These are phyloP conservation scores for Boechera divaricarpa DNA, from an alignment of 345 rosid species.

Conservation along the genomic window DNA sequence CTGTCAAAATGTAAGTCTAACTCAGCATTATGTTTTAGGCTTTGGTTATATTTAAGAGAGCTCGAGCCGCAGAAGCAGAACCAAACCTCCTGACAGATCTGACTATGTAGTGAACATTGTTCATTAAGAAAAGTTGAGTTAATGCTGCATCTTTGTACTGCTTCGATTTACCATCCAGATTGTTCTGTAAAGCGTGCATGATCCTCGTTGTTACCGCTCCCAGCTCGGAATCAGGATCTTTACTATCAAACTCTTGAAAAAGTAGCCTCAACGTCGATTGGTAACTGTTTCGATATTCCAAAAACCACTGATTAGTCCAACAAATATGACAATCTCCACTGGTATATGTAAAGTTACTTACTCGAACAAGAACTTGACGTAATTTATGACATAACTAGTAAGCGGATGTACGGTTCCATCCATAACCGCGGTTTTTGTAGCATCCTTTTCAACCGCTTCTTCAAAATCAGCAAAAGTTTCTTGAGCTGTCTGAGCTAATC, in stretches of 20 bases:
- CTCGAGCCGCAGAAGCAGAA: neutral
- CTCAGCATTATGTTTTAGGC: neutral
- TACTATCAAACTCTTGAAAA: constrained; percentile 72
- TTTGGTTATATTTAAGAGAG: neutral
- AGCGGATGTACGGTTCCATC: constrained; percentile 99
- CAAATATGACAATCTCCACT: neutral
- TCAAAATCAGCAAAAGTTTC: constrained; percentile 96
- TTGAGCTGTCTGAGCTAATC: constrained; percentile 87
- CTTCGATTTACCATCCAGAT: constrained; percentile 93
- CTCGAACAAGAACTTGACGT: constrained; percentile 95
- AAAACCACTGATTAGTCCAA: constrained; percentile 9
- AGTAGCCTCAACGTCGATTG: constrained; percentile 84
- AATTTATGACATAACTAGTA: constrained; percentile 96
- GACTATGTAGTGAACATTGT: constrained; percentile 95
- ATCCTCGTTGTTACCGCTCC: constrained; percentile 77
- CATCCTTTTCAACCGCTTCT: constrained; percentile 97
- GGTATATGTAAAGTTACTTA: constrained; percentile 47
- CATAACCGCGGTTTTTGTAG: constrained; percentile 91
- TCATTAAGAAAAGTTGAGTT: constrained; percentile 95
- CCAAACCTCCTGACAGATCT: constrained; percentile 92
- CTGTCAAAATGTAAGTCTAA: constrained; percentile 50
- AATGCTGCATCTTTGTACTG: constrained; percentile 93
- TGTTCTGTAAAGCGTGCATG: constrained; percentile 87
- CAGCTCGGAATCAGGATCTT: constrained; percentile 67
- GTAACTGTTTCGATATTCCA: constrained; percentile 54